A percentile compares a stretch with the other conserved stretches of the same genome.
phyloP scores from a whole-genome alignment of 2,329 filamentous ascomycete species.

The Claviceps maximensis region DNA sequence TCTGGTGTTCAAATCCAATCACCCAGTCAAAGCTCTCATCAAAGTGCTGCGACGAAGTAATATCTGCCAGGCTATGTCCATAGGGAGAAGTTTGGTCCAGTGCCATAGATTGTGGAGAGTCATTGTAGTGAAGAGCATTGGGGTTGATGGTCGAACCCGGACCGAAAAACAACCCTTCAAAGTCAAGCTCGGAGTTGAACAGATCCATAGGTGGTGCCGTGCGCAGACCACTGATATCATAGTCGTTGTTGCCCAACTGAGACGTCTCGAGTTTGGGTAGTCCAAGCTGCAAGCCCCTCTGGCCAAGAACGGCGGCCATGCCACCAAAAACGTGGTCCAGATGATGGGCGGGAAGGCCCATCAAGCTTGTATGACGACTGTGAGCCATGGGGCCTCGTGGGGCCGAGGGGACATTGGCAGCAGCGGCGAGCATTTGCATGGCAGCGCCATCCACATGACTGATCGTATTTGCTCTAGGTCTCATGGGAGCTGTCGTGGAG shows the following conservation, averaged over 20 bases:
- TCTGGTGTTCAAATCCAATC: constrained; percentile 65
- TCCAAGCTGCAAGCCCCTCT: constrained; percentile 52
- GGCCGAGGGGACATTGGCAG: constrained; percentile 37
- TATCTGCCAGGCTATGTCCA: constrained; percentile 41
- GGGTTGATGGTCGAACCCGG: constrained; percentile 55
- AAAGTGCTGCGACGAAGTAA: constrained; percentile 43
- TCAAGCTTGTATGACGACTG: constrained; percentile 63
- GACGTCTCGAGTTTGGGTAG: constrained; percentile 77
- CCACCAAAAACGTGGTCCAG: constrained; percentile 54
- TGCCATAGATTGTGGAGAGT: constrained; percentile 55
- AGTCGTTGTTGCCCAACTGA: constrained; percentile 51
- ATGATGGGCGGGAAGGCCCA: constrained; percentile 47
- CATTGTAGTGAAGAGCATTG: constrained; percentile 69
- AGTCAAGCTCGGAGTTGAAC: constrained; percentile 42
- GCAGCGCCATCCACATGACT: constrained; percentile 74
- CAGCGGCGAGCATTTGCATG: constrained; percentile 55
- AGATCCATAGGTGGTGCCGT: constrained; percentile 60
- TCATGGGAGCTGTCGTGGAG: constrained; percentile 45
- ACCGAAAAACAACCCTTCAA: constrained; percentile 50
- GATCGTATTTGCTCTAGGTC: constrained; percentile 90
- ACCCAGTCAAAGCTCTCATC: constrained; percentile 78
- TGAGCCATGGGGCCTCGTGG: constrained; percentile 36
- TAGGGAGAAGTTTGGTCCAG: constrained; percentile 51
- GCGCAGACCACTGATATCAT: constrained; percentile 48
- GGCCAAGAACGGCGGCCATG: constrained; percentile 56